These are phyloP conservation scores for Dryas octopetala DNA, from an alignment of 306 rosid genomes.

Conservation along the genomic window DNA sequence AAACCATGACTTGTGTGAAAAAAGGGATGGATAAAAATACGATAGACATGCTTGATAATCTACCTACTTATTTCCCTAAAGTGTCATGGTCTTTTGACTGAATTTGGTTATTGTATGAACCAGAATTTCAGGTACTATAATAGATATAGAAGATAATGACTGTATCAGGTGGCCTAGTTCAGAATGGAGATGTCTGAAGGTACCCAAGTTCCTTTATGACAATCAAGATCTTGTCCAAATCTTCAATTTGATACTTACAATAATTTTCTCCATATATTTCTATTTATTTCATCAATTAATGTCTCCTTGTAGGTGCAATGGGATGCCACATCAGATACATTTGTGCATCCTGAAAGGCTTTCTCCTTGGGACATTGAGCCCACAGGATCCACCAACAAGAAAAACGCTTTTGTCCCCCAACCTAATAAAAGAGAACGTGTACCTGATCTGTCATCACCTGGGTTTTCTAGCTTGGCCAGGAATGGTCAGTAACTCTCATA, in stretches of 20 bases:
- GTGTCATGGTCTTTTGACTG: not conserved
- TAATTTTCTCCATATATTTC: not conserved
- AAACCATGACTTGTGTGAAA: constrained; percentile 9
- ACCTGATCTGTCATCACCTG: constrained; percentile 27
- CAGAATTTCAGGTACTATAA: constrained; percentile 56
- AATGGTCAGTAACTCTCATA: constrained; percentile 39
- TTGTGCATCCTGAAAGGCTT: constrained; percentile 49
- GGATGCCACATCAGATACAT: constrained; percentile 38
- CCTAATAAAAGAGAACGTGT: constrained; percentile 35
- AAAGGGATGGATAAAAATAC: not conserved
- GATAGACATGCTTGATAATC: constrained; percentile 3
- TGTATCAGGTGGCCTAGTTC: constrained; percentile 62
- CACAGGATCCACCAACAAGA: constrained; percentile 22
- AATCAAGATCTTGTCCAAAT: not conserved
- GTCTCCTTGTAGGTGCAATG: constrained; percentile 55
- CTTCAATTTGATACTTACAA: constrained; percentile 10
- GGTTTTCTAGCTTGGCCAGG: constrained; percentile 25
- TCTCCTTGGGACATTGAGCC: constrained; percentile 69
- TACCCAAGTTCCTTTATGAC: constrained; percentile 21
- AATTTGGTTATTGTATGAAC: not conserved
- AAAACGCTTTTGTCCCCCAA: constrained; percentile 11
- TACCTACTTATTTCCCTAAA: not conserved
- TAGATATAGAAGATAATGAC: constrained; percentile 53
- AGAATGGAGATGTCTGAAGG: constrained; percentile 71
- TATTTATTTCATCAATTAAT: constrained; percentile 3